Evolutionary conservation across 768 basidiomycete genomes (phyloP).

Genomic region (Rhizopogon vulgaris): DNA sequence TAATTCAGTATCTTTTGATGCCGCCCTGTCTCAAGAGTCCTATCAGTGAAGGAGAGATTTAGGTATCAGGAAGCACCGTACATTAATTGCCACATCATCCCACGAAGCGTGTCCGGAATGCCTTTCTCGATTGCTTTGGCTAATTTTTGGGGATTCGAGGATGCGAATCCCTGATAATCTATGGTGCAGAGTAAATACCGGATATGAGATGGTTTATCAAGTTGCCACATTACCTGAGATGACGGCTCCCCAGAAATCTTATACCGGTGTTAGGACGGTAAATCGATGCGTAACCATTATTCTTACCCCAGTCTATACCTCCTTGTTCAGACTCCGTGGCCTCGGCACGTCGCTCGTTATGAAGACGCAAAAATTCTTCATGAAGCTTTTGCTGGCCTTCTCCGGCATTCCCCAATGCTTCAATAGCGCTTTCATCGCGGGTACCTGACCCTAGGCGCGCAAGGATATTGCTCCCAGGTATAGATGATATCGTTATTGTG

Average conservation of each 20-base stretch:
- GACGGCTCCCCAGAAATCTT: conserved; percentile 94
- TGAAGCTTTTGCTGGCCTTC: conserved; percentile 69
- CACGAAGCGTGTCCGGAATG: conserved; percentile 80
- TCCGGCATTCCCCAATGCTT: conserved; percentile 40
- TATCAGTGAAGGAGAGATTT: conserved; percentile 7
- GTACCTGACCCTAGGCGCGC: conserved; percentile 42
- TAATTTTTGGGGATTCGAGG: conserved; percentile 69
- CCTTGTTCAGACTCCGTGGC: conserved; percentile 32
- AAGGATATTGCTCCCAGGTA: conserved; percentile 42
- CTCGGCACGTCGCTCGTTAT: conserved; percentile 45
- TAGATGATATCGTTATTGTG: conserved; percentile 39
- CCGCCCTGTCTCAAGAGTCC: conserved; percentile 52
- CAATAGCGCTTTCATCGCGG: conserved; percentile 32
- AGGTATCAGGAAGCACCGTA: conserved; percentile 25
- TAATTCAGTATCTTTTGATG: conserved; percentile 85
- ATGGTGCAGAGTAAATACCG: conserved; percentile 5
- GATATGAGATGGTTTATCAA: not conserved
- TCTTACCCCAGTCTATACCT: conserved; percentile 74
- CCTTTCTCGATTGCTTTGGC: conserved; percentile 89
- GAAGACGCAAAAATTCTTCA: conserved; percentile 68
- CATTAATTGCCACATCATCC: conserved; percentile 98
- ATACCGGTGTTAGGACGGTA: not conserved
- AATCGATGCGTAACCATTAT: not conserved
- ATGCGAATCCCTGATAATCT: conserved; percentile 89
- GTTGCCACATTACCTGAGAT: conserved; percentile 58